Base-by-base conservation (phyloP, 768 basidiomycete species). In the Phylloporus sp. region DNA sequence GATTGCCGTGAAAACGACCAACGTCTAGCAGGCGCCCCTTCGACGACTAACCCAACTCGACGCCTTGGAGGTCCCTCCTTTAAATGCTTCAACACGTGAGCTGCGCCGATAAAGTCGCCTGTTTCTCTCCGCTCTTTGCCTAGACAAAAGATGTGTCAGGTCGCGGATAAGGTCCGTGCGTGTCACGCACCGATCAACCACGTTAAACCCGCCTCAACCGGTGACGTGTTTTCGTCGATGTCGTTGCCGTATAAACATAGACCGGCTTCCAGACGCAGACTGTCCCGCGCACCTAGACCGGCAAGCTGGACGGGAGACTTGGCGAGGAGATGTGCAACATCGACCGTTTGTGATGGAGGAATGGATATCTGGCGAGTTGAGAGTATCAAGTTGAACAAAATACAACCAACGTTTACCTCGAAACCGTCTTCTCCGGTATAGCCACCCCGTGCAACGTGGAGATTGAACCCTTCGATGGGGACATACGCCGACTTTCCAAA, bases 381-480 rank as follows among this genome's bases (percentile, higher is more conserved):
- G 13, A 9, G 5, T 7, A 6, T 26, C 6, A 0, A 35, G 21
- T 14, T 9, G 6, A 31, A 23, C 8, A 9, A 17, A 27, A 14
- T 26, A 15, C n/a, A 28, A 11, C 32, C 22, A 9, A 18, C 9
- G 5, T 37, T 26, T 21, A 83, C 92, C 76, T 99, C 96, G 55
- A 99, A 98, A 0, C 96, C 96, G 66, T 99, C 96, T 69, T 99
- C 96, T 10, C 96, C 96, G 0, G 96, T 98, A 69, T 99, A 99
- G 5, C 96, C 96, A 23, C 92, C 90, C 14, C 96, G 82, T 8
- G 92, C 88, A 24, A 98, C 80, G 61, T 98, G 92, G 28, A 90
- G 77, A 4, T 65, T 59, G 48, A 69, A 60, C 17, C 66, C 64
- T 48, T 84, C 84, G 33, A 96, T 76, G 1, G 86, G 80, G 9